These are phyloP conservation scores for Diplodia seriata DNA, from an alignment of 2,329 filamentous ascomycete species.

Conservation along the genomic window DNA sequence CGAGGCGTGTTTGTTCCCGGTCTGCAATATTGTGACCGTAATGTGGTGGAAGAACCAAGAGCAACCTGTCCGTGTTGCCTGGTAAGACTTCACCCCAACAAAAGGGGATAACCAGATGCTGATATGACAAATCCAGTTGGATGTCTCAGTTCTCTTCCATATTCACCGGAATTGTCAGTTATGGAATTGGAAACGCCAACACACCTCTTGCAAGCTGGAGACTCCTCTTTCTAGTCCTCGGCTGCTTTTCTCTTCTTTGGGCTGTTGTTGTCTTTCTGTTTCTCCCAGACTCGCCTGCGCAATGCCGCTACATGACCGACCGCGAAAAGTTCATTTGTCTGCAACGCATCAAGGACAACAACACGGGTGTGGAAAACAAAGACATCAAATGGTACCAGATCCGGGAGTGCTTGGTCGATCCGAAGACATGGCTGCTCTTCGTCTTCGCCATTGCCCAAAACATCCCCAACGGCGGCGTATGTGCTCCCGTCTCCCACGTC, in stretches of 20 bases:
- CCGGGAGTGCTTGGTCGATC: slow-evolving; percentile 44
- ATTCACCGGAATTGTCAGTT: slow-evolving; percentile 19
- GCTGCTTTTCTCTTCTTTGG: slow-evolving; percentile 34
- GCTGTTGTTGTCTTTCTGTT: slow-evolving; percentile 34
- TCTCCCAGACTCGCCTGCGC: slow-evolving; percentile 37
- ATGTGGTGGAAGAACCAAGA: slow-evolving; percentile 29
- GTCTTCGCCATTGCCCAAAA: slow-evolving; percentile 45
- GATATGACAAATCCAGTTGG: background rate
- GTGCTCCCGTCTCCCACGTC: background rate
- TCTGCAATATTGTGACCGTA: slow-evolving; percentile 23
- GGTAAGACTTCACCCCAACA: background rate
- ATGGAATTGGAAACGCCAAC: slow-evolving; percentile 21
- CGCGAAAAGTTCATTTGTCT: slow-evolving; percentile 26
- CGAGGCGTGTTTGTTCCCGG: slow-evolving; percentile 17
- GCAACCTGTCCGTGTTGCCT: slow-evolving; percentile 14
- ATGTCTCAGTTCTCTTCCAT: slow-evolving; percentile 27
- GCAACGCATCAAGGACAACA: slow-evolving; percentile 23
- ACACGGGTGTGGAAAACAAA: slow-evolving; percentile 35
- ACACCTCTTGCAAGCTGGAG: slow-evolving; percentile 30
- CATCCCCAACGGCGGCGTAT: slow-evolving; percentile 50
- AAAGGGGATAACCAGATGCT: background rate
- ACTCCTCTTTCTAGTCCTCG: slow-evolving; percentile 32
- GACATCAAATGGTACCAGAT: slow-evolving; percentile 43
- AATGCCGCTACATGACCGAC: slow-evolving; percentile 36
- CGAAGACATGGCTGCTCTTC: slow-evolving; percentile 46